Evolutionary conservation across 179 eudicot species (phyloP).

Genomic region (Corrigiola litoralis): DNA sequence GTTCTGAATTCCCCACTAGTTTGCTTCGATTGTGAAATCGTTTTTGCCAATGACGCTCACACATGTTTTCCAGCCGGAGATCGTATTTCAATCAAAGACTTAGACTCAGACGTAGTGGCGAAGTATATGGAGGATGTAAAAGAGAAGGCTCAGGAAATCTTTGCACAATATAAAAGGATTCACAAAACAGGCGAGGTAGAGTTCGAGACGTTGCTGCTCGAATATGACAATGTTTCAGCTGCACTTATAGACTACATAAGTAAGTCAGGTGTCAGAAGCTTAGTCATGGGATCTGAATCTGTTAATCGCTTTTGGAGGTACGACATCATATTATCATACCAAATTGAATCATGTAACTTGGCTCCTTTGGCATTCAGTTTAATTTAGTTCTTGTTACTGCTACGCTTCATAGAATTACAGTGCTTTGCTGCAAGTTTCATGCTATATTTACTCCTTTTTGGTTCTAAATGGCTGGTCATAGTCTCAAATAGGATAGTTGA

Average conservation of each 20-base stretch:
- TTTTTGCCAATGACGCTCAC: not conserved
- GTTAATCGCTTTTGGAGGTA: constrained; percentile 53
- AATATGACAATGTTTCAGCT: constrained; percentile 55
- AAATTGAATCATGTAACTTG: no score
- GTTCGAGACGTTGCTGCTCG: constrained; percentile 64
- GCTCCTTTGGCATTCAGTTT: not conserved
- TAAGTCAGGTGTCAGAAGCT: constrained; percentile 40
- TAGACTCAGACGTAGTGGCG: constrained; percentile 49
- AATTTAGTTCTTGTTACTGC: not conserved
- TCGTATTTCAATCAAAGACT: constrained; percentile 48
- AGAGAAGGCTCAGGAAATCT: constrained; percentile 41
- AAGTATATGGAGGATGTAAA: constrained; percentile 52
- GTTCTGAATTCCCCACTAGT: not conserved
- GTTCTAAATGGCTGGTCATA: no score
- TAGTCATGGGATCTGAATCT: constrained; percentile 69
- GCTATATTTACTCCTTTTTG: no score
- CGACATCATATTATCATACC: not conserved
- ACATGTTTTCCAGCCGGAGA: constrained; percentile 47
- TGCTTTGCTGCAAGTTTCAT: no score
- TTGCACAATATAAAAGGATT: constrained; percentile 48
- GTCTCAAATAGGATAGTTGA: no score
- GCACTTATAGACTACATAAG: constrained; percentile 44
- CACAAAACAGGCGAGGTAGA: constrained; percentile 43
- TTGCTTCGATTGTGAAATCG: not conserved
- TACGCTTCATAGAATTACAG: no score